These are phyloP conservation scores for Ogataea ganodermae DNA, from an alignment of 805 yeast genomes.

Conservation along the genomic window DNA sequence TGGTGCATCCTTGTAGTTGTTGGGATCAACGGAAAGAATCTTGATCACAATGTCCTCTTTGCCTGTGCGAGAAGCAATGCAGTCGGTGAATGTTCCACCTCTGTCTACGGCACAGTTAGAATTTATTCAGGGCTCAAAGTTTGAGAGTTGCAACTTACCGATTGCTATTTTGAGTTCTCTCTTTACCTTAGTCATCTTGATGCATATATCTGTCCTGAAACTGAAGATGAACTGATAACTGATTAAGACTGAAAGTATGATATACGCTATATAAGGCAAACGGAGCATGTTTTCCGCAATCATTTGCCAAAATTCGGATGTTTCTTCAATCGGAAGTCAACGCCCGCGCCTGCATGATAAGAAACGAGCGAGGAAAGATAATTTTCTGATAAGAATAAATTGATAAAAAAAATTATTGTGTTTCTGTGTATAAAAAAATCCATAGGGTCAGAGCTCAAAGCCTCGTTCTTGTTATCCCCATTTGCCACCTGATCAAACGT, in stretches of 20 bases:
- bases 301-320: not conserved
- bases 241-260: not conserved
- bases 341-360: too few species aligned
- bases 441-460: not conserved
- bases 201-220: not conserved
- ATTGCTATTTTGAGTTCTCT: constrained; percentile 3
- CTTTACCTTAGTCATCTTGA: not conserved
- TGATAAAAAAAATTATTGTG: not conserved
- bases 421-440: not conserved
- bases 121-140: not conserved
- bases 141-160: constrained; percentile 7
- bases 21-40: constrained; percentile 82
- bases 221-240: too few species aligned
- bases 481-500: not conserved
- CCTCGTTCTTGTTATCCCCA: not conserved
- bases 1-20: constrained; percentile 85
- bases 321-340: too few species aligned
- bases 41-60: constrained; percentile 68
- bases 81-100: constrained; percentile 92
- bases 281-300: not conserved
- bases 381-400: not conserved
- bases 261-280: not conserved
- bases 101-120: constrained; percentile 42
- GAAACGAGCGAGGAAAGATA: too few species aligned
- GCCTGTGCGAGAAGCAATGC: constrained; percentile 51